phyloP scores from a whole-genome alignment of 2,329 filamentous ascomycete genomes.

The Waltergamsia citrina region DNA sequence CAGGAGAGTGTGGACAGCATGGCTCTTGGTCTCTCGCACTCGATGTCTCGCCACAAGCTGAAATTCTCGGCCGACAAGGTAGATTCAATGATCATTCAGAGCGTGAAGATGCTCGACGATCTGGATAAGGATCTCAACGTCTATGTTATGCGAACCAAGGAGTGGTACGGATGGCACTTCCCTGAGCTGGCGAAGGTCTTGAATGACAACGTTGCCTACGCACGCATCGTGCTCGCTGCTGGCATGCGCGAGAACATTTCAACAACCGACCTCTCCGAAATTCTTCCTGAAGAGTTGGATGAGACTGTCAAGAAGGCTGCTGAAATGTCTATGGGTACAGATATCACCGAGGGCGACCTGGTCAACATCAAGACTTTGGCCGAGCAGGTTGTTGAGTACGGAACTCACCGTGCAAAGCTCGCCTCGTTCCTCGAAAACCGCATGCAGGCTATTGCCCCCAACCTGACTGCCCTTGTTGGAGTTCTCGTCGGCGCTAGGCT shows the following conservation, averaged over 20 bases:
- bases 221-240: constrained; percentile 77
- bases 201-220: constrained; percentile 93
- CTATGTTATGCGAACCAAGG: constrained; percentile 98
- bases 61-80: constrained; percentile 99
- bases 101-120: constrained; percentile 87
- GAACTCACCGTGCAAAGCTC: constrained; percentile 81
- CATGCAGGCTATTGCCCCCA: constrained; percentile 95
- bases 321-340: constrained; percentile 96
- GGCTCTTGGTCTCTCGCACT: constrained; percentile 93
- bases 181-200: constrained; percentile 95
- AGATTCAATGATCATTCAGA: constrained; percentile 98
- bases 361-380: constrained; percentile 88
- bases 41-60: constrained; percentile 91
- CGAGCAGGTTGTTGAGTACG: constrained; percentile 86
- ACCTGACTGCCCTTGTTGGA: constrained; percentile 86
- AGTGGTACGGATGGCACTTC: constrained; percentile 99
- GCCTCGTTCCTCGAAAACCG: constrained; percentile 82
- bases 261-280: constrained; percentile 71
- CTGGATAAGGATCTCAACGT: constrained; percentile 98
- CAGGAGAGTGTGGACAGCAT: constrained; percentile 86
- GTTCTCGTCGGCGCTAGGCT: constrained; percentile 90
- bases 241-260: constrained; percentile 79
- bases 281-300: constrained; percentile 94
- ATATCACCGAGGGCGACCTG: constrained; percentile 87
- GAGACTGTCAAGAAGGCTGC: constrained; percentile 84